These are phyloP conservation scores for Pulicaria dysenterica DNA, from an alignment of 129 eudicot genomes.

Conservation along the genomic window DNA sequence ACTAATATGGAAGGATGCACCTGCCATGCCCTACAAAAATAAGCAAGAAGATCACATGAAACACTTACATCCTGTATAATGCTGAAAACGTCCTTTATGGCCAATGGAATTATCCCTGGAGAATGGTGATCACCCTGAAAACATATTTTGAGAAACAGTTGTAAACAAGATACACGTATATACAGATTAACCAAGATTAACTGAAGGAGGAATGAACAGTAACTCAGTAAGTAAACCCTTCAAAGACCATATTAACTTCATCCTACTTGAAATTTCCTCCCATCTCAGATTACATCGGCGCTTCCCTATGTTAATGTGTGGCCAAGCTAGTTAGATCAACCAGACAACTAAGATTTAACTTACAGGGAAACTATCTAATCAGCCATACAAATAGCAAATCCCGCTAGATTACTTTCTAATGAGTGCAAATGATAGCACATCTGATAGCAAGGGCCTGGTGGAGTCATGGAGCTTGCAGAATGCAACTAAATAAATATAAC, in stretches of 20 bases:
- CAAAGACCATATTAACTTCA: background rate
- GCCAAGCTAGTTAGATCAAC: conserved; percentile 7
- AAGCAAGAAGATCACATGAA: conserved; percentile 12
- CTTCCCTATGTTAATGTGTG: conserved; percentile 1
- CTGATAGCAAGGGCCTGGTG: conserved; percentile 1
- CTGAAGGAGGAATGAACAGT: conserved; percentile 12
- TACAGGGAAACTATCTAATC: conserved; percentile 18
- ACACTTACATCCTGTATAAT: conserved; percentile 93
- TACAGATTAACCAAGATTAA: conserved; percentile 1
- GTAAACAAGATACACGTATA: conserved; percentile 4
- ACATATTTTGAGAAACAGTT: conserved; percentile 9
- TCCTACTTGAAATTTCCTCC: background rate
- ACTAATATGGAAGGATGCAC: background rate
- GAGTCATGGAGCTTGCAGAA: background rate
- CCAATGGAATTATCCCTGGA: conserved; percentile 96
- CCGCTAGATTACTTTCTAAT: background rate
- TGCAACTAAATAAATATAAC: conserved; percentile 3
- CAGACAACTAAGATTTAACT: conserved; percentile 5
- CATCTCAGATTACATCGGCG: conserved; percentile 17
- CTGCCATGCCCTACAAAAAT: conserved; percentile 3
- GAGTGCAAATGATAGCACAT: conserved; percentile 2
- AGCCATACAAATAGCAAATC: background rate
- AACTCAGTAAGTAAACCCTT: background rate
- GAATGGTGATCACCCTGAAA: conserved; percentile 87
- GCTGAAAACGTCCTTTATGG: conserved; percentile 98